Base-by-base conservation (phyloP, 805 yeast genomes). In the Clavispora phyllophila region DNA sequence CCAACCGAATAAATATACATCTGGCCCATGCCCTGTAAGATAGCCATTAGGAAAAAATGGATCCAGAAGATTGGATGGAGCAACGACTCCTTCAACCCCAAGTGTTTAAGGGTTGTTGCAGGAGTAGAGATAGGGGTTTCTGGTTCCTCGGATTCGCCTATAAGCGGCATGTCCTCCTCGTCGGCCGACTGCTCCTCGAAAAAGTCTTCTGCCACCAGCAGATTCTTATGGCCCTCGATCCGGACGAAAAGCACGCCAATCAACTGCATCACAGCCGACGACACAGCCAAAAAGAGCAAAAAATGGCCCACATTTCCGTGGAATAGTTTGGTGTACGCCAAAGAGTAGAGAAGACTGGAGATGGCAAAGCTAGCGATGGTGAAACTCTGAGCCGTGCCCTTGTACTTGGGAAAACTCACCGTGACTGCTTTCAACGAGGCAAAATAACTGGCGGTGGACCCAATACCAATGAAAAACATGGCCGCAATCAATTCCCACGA, bases 281-380 rank as follows among this genome's bases (percentile, higher is more conserved):
- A 38, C 2, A 55, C 44, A 19, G 55, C 49, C 38, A 64, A 48
- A 41, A 60, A 59, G 19, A 44, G 41, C 24, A 64, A 46, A 40
- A 63, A 64, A 6, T 34, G 36, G 9, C 48, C 48, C 13, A 58
- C 55, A 43, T 60, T 54, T 2, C 60, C 61, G 13, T 53, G 35
- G 19, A 56, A 58, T 3, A 57, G 27, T 15, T 44, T 39, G 28
- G 59, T 47, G 14, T 57, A 45, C 14, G 61, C 46, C 9, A 46
- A 45, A 49, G 57, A 58, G 46, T 49, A 62, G 8, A 63, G 22
- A 29, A 63, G 49, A 35, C 63, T 56, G 9, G 66, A 55, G 9
- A 64, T 62, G n/a, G 69, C 69, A 54, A 64, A 64, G 9, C 64
- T 59, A 2, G 69, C 65, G 37, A 64, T 64, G 13, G 69, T 62